Percentiles rank a stretch among this genome's conserved stretches.
Conservation (phyloP, 1,284 basidiomycete species). For the Pyrrhoderma lamaoense region DNA sequence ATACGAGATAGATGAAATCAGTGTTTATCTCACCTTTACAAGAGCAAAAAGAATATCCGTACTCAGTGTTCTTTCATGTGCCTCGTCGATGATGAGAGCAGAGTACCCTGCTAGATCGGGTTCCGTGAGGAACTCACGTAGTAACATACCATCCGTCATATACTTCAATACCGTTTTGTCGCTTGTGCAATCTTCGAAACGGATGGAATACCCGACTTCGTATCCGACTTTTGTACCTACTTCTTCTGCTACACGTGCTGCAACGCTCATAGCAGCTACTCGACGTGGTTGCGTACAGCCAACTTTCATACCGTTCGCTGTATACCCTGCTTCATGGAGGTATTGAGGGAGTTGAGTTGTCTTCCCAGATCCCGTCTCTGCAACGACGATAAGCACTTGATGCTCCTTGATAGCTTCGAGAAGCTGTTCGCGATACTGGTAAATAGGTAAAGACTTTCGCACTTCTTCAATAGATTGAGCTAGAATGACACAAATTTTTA, state of each 20-base stretch:
- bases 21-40: slow-evolving; percentile 71
- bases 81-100: slow-evolving; percentile 93
- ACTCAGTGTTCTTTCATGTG: slow-evolving; percentile 91
- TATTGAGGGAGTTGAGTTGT: slow-evolving; percentile 98
- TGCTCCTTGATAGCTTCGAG: slow-evolving; percentile 86
- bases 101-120: slow-evolving; percentile 91
- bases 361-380: slow-evolving; percentile 95
- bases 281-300: slow-evolving; percentile 98
- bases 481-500: slow-evolving; percentile 27
- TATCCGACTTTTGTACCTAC: slow-evolving; percentile 95
- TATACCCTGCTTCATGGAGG: slow-evolving; percentile 95
- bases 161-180: slow-evolving; percentile 97
- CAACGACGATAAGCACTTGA: slow-evolving; percentile 89
- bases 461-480: slow-evolving; percentile 86
- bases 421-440: slow-evolving; percentile 77
- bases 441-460: slow-evolving; percentile 87
- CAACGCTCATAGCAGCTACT: slow-evolving; percentile 99
- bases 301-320: slow-evolving; percentile 80
- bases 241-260: slow-evolving; percentile 97
- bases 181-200: slow-evolving; percentile 98
- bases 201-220: slow-evolving; percentile 97
- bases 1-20: slow-evolving; percentile 5
- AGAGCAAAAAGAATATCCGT: slow-evolving; percentile 96
- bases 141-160: slow-evolving; percentile 98
- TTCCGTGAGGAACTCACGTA: slow-evolving; percentile 93